Conservation (phyloP, 495 filamentous ascomycete genomes). For the Neurospora tetrasperma region DNA sequence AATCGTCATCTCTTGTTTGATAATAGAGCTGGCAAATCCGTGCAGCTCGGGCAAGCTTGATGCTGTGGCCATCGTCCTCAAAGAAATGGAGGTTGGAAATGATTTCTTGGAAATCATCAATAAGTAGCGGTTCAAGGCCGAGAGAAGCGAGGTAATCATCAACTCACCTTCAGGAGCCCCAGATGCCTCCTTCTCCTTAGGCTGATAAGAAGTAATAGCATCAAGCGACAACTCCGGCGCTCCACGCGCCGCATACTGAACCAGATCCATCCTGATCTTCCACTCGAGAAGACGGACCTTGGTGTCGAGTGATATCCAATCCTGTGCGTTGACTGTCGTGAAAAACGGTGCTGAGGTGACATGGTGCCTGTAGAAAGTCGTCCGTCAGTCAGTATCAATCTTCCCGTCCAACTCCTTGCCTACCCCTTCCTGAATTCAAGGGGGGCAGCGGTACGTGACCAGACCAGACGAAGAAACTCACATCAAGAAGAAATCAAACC, state of each 20-base stretch:
- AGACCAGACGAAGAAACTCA: constrained; percentile 14
- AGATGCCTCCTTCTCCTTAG: constrained; percentile 12
- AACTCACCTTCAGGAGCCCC: not conserved
- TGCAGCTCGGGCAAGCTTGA: constrained; percentile 63
- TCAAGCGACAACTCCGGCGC: constrained; percentile 44
- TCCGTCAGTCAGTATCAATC: not conserved
- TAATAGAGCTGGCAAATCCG: constrained; percentile 28
- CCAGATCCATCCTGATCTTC: constrained; percentile 61
- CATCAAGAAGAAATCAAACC: constrained; percentile 78
- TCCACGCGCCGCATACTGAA: constrained; percentile 54
- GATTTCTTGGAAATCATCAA: constrained; percentile 26
- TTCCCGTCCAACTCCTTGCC: not conserved
- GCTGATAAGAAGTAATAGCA: constrained; percentile 45
- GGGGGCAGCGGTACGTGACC: not conserved
- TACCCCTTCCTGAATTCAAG: not conserved
- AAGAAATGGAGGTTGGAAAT: constrained; percentile 43
- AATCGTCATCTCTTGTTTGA: constrained; percentile 27
- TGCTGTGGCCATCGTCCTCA: constrained; percentile 67
- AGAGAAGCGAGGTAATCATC: not conserved
- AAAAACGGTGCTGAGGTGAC: constrained; percentile 33
- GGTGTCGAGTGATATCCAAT: constrained; percentile 31
- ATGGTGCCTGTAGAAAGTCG: constrained; percentile 25
- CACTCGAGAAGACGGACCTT: constrained; percentile 63
- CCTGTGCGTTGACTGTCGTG: constrained; percentile 24
- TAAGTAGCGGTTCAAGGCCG: not conserved